Evolutionary conservation across 2,329 filamentous ascomycete genomes (phyloP), one percentile per base, ranked within the genome.

Genomic region (Aspergillus costaricaensis): DNA sequence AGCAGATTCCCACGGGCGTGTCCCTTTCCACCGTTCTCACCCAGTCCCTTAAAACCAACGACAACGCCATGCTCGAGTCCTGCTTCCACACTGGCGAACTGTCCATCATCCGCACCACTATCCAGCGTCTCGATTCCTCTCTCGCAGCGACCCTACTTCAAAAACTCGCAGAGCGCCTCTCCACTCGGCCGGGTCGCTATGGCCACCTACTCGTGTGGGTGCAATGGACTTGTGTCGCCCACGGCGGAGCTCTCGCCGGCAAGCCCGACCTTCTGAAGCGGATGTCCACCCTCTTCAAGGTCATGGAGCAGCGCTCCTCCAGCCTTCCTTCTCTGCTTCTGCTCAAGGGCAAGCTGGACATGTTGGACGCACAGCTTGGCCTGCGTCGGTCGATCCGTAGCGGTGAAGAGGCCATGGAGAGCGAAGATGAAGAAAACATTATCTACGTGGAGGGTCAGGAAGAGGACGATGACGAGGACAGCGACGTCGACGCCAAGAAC

Each of bases 181-280:
- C 96, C 77, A 86, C 90, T 66, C 87, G 92, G 48, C 95, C 95
- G 1, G 95, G 94, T 3, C 87, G 95, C 57, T 94, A 95, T 14
- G 92, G 93, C 55, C 91, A 89, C 72, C 85, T 99, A 32, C 93
- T 97, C 85, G 86, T 90, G 15, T 99, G 95, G 93, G 90, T 98
- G 47, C 93, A 97, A 77, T 96, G 92, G 91, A 94, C 92, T 1
- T 85, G 97, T 57, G 87, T 97, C 36, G 89, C 91, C 1, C 95
- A 99, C 73, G 95, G 95, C 66, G 95, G 94, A 65, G 93, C 93
- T 56, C 83, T 99, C 54, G 91, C 93, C 10, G 89, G 89, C 32
- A 91, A 96, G 74, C 87, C 91, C n/a, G 89, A 93, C 65, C 83
- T 96, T 39, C 84, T 95, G 67, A 88, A 88, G 71, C 88, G 89